These are phyloP conservation scores for Dactylonectria estremocensis DNA, from an alignment of 2,329 filamentous ascomycete species.

Conservation along the genomic window DNA sequence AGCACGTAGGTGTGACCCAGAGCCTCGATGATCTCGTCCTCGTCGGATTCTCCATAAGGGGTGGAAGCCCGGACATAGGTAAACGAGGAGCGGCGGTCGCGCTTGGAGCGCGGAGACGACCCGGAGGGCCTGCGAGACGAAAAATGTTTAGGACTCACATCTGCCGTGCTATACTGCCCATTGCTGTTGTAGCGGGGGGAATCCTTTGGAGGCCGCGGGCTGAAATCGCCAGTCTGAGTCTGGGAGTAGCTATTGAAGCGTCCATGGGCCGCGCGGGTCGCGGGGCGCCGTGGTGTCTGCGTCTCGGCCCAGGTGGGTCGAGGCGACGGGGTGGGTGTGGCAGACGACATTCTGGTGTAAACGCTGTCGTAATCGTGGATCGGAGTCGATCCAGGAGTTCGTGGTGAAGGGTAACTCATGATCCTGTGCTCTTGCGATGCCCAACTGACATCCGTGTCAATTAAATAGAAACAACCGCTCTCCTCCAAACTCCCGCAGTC, in stretches of 20 bases:
- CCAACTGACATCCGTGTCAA: constrained; percentile 51
- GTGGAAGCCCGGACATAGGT: constrained; percentile 73
- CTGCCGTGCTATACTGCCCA: constrained; percentile 75
- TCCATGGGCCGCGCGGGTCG: constrained; percentile 64
- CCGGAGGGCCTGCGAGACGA: constrained; percentile 60
- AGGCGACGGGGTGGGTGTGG: constrained; percentile 71
- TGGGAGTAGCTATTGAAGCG: constrained; percentile 58
- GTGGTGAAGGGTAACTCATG: constrained; percentile 59
- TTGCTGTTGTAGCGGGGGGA: constrained; percentile 75
- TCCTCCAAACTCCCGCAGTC: constrained; percentile 49
- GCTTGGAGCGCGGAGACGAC: constrained; percentile 56
- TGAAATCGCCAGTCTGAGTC: constrained; percentile 49
- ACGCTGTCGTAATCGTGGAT: constrained; percentile 64
- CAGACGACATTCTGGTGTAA: constrained; percentile 67
- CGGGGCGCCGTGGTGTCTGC: constrained; percentile 65
- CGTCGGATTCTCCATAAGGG: constrained; percentile 74
- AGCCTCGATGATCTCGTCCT: constrained; percentile 73
- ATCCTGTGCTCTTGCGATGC: constrained; percentile 56
- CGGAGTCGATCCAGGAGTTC: constrained; percentile 63
- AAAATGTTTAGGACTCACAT: constrained; percentile 74
- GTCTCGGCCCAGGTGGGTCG: constrained; percentile 66
- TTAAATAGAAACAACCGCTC: constrained; percentile 42
- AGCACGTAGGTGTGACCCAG: constrained; percentile 68
- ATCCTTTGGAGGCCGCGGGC: constrained; percentile 65
- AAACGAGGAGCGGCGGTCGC: constrained; percentile 71